Percentiles rank a stretch among this genome's conserved stretches.
phyloP scores from a whole-genome alignment of 2,329 filamentous ascomycete species.

The Pezicula rhizophila region DNA sequence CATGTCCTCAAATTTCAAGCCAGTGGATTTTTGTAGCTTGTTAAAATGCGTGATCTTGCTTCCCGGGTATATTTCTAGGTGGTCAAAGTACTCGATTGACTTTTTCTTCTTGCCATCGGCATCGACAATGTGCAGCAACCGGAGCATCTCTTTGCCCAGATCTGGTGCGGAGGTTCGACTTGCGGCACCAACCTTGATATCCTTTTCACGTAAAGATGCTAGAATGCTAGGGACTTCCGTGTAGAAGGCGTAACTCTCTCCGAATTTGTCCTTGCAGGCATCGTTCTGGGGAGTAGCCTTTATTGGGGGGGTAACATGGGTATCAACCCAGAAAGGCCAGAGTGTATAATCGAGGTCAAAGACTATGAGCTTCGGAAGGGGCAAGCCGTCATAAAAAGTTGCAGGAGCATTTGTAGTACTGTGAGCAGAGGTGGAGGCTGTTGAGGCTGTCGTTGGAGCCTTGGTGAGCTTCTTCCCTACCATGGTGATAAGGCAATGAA shows the following conservation, averaged over 20 bases:
- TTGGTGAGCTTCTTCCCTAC: background rate
- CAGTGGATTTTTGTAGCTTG: constrained; percentile 63
- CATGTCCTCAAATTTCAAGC: constrained; percentile 74
- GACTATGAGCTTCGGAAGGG: constrained; percentile 58
- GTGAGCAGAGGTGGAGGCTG: background rate
- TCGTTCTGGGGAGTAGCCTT: constrained; percentile 39
- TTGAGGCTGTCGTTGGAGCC: background rate
- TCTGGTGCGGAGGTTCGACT: constrained; percentile 76
- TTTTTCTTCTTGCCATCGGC: constrained; percentile 27
- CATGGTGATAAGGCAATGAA: background rate
- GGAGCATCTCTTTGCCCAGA: constrained; percentile 74
- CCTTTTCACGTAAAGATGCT: constrained; percentile 39
- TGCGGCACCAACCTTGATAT: constrained; percentile 61
- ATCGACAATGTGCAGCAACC: constrained; percentile 55
- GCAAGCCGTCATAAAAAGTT: constrained; percentile 26
- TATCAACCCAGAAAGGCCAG: constrained; percentile 99
- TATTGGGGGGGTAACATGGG: constrained; percentile 74
- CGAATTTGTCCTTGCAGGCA: constrained; percentile 45
- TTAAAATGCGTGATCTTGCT: constrained; percentile 84
- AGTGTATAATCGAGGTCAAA: constrained; percentile 98
- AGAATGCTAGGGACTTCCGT: constrained; percentile 62
- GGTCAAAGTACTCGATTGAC: constrained; percentile 55
- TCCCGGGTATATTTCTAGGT: constrained; percentile 64
- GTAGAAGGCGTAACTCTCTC: constrained; percentile 68
- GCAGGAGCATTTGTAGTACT: constrained; percentile 13